Percentiles rank a stretch among this genome's conserved stretches.
Conservation (phyloP, 2,329 filamentous ascomycete species). For the Lasiodiplodia citricola region DNA sequence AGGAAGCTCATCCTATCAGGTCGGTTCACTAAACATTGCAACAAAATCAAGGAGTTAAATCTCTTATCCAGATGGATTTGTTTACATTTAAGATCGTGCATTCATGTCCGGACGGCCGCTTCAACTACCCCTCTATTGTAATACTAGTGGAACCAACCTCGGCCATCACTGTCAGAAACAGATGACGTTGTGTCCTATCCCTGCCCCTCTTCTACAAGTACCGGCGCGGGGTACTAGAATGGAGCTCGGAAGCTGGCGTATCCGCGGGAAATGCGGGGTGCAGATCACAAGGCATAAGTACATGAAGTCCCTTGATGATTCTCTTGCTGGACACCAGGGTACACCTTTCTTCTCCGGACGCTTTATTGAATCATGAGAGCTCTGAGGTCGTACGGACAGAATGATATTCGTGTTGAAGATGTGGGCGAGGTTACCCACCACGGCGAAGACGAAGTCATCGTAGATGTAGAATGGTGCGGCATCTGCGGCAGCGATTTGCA, state of each 20-base stretch:
- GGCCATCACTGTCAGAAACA: not conserved
- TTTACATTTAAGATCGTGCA: too few species aligned
- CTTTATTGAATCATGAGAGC: slow-evolving; percentile 37
- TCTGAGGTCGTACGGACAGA: slow-evolving; percentile 36
- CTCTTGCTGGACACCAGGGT: not conserved
- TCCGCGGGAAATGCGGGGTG: not conserved
- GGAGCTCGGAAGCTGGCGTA: not conserved
- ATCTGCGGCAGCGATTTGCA: slow-evolving; percentile 41
- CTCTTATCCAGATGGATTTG: too few species aligned
- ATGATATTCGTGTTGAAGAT: slow-evolving; percentile 37
- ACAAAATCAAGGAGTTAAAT: too few species aligned
- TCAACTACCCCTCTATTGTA: too few species aligned
- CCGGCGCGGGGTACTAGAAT: not conserved
- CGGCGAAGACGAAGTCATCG: slow-evolving; percentile 34
- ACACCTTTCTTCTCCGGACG: not conserved
- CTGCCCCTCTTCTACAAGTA: not conserved
- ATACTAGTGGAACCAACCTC: too few species aligned
- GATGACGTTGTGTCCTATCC: not conserved
- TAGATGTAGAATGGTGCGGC: slow-evolving; percentile 39
- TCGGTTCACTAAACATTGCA: too few species aligned
- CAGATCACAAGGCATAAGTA: not conserved
- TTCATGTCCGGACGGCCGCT: too few species aligned
- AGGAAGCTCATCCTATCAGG: not conserved
- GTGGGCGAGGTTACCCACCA: slow-evolving; percentile 34
- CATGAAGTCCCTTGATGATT: not conserved